Percentiles rank a stretch among this genome's conserved stretches.
These are phyloP conservation scores for Saccharomyces pastorianus DNA, from an alignment of 1,139 yeast genomes.

Conservation along the genomic window DNA sequence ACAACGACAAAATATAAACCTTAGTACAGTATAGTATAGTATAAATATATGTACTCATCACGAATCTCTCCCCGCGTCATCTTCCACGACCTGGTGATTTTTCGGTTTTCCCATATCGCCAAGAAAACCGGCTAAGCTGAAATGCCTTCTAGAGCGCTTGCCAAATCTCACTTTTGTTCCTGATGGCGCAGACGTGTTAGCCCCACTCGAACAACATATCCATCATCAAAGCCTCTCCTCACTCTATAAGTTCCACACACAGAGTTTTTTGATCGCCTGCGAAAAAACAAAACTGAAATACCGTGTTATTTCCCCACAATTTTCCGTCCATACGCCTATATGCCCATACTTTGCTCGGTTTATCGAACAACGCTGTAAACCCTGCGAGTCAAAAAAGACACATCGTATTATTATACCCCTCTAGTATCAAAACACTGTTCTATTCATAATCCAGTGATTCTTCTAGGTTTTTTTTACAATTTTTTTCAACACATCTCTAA, in stretches of 20 bases:
- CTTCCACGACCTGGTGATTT: not conserved
- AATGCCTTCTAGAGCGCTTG: not conserved
- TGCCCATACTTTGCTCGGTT: constrained; percentile 1
- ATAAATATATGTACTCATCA: too few species aligned
- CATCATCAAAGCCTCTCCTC: not conserved
- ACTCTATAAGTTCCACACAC: not conserved
- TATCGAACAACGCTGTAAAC: not conserved
- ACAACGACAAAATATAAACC: not conserved
- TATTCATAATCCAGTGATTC: not conserved
- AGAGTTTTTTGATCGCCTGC: not conserved
- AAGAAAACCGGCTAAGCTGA: not conserved
- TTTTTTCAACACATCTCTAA: not conserved
- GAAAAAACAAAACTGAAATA: not conserved
- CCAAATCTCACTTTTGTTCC: too few species aligned
- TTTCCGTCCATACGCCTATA: not conserved
- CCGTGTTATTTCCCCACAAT: not conserved
- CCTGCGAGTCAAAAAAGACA: not conserved
- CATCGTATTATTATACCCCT: not conserved
- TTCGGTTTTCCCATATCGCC: not conserved
- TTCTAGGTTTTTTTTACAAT: too few species aligned
- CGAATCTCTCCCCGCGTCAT: too few species aligned
- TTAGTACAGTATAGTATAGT: not conserved
- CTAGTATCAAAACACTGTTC: not conserved
- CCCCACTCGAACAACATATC: not conserved
- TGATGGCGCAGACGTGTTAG: not conserved